phyloP scores from a whole-genome alignment of 305 asterid species.

The Fraxinus nigra region DNA sequence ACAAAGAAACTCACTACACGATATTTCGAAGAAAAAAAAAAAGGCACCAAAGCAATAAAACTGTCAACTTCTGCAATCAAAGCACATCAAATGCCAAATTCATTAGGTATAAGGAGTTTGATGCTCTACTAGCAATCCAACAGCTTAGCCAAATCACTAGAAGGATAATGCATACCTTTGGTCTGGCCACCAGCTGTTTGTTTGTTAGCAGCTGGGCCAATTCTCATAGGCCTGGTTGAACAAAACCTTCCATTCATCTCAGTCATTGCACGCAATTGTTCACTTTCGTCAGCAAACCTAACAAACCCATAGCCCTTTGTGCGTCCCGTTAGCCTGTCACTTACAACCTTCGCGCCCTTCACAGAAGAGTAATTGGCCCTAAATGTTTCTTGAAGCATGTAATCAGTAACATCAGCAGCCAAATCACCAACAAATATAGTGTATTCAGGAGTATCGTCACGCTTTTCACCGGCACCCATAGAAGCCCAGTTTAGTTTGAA shows the following conservation, averaged over 20 bases:
- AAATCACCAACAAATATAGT: conserved; percentile 48
- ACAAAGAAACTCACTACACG: conserved; percentile 6
- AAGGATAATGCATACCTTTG: conserved; percentile 29
- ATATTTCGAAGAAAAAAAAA: background rate
- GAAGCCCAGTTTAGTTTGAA: conserved; percentile 51
- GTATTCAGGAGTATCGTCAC: conserved; percentile 39
- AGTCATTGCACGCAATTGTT: conserved; percentile 43
- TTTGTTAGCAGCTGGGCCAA: conserved; percentile 49
- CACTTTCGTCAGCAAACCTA: conserved; percentile 39
- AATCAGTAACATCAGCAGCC: conserved; percentile 51
- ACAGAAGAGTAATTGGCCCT: conserved; percentile 37
- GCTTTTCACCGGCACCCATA: conserved; percentile 44
- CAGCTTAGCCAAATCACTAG: background rate
- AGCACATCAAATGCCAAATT: conserved; percentile 1
- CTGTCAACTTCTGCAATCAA: background rate
- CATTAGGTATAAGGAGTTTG: background rate
- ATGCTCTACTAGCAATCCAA: background rate
- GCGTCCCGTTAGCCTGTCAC: conserved; percentile 45
- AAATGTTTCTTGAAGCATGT: conserved; percentile 46
- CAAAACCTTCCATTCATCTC: conserved; percentile 53
- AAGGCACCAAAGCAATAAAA: background rate
- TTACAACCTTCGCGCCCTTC: conserved; percentile 48
- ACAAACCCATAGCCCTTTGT: conserved; percentile 49
- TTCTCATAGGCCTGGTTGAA: conserved; percentile 48
- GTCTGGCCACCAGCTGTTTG: conserved; percentile 32